Percentiles rank a stretch among this genome's conserved stretches.
phyloP scores from a whole-genome alignment of 2,329 filamentous ascomycete genomes.

The Dendryphion nanum region DNA sequence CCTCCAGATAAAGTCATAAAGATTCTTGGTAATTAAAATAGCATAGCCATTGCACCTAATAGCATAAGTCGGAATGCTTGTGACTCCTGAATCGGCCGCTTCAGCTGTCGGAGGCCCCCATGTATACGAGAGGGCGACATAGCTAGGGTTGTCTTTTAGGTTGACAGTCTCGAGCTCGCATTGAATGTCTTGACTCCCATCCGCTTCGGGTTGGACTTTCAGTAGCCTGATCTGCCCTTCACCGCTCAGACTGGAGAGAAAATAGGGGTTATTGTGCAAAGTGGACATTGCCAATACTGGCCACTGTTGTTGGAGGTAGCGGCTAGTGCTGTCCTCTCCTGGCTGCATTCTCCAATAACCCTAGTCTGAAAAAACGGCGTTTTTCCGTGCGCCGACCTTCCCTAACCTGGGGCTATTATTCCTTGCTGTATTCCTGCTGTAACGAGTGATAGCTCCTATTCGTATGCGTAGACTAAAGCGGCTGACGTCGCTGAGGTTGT shows the following conservation, averaged over 20 bases:
- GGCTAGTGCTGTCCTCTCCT: neutral
- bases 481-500: neutral
- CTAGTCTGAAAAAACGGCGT: neutral
- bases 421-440: conserved; percentile 1
- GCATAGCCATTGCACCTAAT: conserved; percentile 9
- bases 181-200: neutral
- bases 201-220: conserved; percentile 1
- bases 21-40: conserved; percentile 8
- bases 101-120: conserved; percentile 11
- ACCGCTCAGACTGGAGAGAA: neutral
- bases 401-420: neutral
- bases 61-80: neutral
- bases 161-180: conserved; percentile 7
- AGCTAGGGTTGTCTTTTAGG: conserved; percentile 7
- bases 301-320: neutral
- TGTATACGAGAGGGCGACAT: conserved; percentile 16
- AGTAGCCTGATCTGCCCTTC: conserved; percentile 11
- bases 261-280: conserved; percentile 1
- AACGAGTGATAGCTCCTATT: conserved; percentile 1
- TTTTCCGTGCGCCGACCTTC: neutral
- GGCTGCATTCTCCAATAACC: neutral
- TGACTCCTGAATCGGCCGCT: neutral
- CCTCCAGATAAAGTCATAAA: conserved; percentile 12
- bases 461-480: conserved; percentile 1
- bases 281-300: conserved; percentile 1